Percentiles rank a stretch among this genome's conserved stretches.
These are phyloP conservation scores for Rosa multiflora DNA, from an alignment of 306 rosid species.

Conservation along the genomic window DNA sequence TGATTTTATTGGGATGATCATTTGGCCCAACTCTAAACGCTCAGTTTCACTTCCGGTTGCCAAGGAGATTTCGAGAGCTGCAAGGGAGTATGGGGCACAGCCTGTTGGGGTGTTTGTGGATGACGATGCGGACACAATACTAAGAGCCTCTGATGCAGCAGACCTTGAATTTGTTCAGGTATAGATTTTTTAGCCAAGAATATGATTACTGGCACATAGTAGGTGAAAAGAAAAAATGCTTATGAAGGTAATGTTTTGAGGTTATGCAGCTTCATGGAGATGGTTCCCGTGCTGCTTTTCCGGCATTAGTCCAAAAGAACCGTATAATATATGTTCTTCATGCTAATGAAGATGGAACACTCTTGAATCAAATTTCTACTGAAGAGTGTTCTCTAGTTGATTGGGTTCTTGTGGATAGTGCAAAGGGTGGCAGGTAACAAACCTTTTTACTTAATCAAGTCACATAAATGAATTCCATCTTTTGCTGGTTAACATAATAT, in stretches of 20 bases:
- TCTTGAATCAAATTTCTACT: conserved; percentile 55
- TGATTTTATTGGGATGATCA: conserved; percentile 87
- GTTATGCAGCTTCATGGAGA: conserved; percentile 86
- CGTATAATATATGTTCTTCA: conserved; percentile 85
- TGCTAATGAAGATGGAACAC: conserved; percentile 69
- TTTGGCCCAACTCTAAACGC: conserved; percentile 93
- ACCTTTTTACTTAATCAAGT: conserved; percentile 19
- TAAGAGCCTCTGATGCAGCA: conserved; percentile 60
- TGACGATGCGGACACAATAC: conserved; percentile 70
- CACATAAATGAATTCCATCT: background rate
- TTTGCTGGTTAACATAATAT: conserved; percentile 1
- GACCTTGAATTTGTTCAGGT: conserved; percentile 88
- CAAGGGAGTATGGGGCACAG: conserved; percentile 70
- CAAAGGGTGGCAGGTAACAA: conserved; percentile 79
- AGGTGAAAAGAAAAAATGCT: conserved; percentile 1
- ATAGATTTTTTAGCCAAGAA: conserved; percentile 9
- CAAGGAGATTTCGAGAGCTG: conserved; percentile 83
- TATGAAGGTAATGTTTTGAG: conserved; percentile 21
- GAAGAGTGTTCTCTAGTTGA: conserved; percentile 72
- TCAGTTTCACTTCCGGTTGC: conserved; percentile 79
- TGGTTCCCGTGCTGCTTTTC: conserved; percentile 68
- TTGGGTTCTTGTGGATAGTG: conserved; percentile 84
- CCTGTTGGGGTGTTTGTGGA: conserved; percentile 98
- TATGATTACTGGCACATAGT: background rate
- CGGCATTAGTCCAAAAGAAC: conserved; percentile 42